phyloP scores from a whole-genome alignment of 1,284 basidiomycete species.

The Cryptococcus floricola region DNA sequence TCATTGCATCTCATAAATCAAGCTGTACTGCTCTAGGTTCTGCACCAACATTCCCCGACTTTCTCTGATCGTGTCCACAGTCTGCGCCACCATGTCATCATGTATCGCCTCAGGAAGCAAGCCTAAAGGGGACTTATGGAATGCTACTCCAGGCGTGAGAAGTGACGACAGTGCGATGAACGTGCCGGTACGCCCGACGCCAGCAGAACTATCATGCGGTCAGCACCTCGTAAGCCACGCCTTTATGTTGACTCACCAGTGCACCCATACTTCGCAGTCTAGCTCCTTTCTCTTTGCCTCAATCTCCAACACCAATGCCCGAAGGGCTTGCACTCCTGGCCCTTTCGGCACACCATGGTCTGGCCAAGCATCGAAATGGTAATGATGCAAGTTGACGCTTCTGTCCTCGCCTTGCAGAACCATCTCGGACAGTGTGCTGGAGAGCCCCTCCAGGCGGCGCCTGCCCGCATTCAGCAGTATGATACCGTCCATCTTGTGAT shows the following conservation, averaged over 20 bases:
- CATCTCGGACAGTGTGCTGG: slow-evolving; percentile 16
- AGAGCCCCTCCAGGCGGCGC: slow-evolving; percentile 9
- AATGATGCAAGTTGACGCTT: slow-evolving; percentile 29
- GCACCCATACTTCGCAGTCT: slow-evolving; percentile 44
- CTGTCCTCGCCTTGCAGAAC: slow-evolving; percentile 3
- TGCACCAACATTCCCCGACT: slow-evolving; percentile 38
- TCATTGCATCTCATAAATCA: slow-evolving; percentile 23
- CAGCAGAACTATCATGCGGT: slow-evolving; percentile 33
- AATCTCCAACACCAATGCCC: slow-evolving; percentile 25
- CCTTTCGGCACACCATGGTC: slow-evolving; percentile 43
- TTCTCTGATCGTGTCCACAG: slow-evolving; percentile 38
- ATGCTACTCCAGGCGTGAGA: slow-evolving; percentile 6
- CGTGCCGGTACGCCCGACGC: slow-evolving; percentile 43
- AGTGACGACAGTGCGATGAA: slow-evolving; percentile 42
- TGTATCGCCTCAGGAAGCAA: slow-evolving; percentile 16
- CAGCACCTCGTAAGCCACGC: neutral
- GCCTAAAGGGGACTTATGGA: slow-evolving; percentile 18
- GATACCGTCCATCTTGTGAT: slow-evolving; percentile 10
- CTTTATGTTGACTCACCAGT: slow-evolving; percentile 33
- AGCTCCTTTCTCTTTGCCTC: slow-evolving; percentile 14
- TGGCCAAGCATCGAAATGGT: slow-evolving; percentile 43
- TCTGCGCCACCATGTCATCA: slow-evolving; percentile 25
- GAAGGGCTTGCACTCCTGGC: slow-evolving; percentile 23
- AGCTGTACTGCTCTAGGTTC: slow-evolving; percentile 30
- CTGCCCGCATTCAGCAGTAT: slow-evolving; percentile 1